Evolutionary conservation across 768 basidiomycete genomes (phyloP).

Genomic region (Pleurotus tuoliensis): DNA sequence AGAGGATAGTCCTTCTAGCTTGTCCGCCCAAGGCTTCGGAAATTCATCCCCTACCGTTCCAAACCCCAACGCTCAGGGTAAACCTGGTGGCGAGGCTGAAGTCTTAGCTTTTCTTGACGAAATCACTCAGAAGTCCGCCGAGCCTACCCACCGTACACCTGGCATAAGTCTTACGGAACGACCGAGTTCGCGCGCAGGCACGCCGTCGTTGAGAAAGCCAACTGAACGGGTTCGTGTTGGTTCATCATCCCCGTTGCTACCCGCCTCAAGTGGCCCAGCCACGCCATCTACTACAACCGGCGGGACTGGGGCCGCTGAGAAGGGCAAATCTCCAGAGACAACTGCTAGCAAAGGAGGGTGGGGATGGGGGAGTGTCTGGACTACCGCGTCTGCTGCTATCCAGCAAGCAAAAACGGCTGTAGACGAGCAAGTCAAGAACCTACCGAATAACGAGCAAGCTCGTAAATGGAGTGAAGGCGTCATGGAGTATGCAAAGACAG

Average conservation of each 20-base stretch:
- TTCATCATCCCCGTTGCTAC: constrained; percentile 17
- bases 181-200: constrained; percentile 60
- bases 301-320: constrained; percentile 18
- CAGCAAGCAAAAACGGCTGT: constrained; percentile 86
- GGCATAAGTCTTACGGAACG: constrained; percentile 47
- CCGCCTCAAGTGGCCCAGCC: background rate
- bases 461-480: constrained; percentile 87
- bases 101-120: constrained; percentile 93
- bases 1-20: constrained; percentile 10
- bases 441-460: constrained; percentile 83
- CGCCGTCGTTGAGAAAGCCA: constrained; percentile 69
- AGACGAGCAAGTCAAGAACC: constrained; percentile 88
- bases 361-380: constrained; percentile 93
- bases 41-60: constrained; percentile 19
- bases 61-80: constrained; percentile 43
- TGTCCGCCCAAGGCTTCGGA: constrained; percentile 14
- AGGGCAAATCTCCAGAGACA: constrained; percentile 18
- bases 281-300: constrained; percentile 11
- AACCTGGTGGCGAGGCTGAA: constrained; percentile 47
- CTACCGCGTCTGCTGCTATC: constrained; percentile 76
- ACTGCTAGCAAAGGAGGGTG: constrained; percentile 38
- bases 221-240: constrained; percentile 52
- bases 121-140: constrained; percentile 87
- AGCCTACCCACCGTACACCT: constrained; percentile 57
- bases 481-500: constrained; percentile 81